These are phyloP conservation scores for Penicillium canescens DNA, from an alignment of 495 filamentous ascomycete genomes.

Conservation along the genomic window DNA sequence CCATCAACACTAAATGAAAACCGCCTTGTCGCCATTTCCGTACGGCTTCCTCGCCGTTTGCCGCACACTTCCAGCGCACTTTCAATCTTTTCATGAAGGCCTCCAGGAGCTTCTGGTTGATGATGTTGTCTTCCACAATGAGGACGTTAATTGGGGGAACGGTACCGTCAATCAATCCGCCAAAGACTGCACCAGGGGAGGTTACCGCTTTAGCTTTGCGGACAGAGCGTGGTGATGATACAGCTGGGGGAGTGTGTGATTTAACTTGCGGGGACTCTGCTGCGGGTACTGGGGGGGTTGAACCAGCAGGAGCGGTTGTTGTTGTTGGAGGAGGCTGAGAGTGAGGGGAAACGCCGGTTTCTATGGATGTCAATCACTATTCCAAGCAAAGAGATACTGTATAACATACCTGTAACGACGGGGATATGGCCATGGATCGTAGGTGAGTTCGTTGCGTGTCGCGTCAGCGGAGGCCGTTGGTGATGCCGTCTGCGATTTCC, in stretches of 20 bases:
- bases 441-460: conserved; percentile 82
- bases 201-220: conserved; percentile 48
- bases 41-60: conserved; percentile 91
- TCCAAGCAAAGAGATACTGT: background rate
- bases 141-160: conserved; percentile 97
- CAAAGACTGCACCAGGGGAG: conserved; percentile 38
- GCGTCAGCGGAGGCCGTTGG: conserved; percentile 45
- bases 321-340: conserved; percentile 17
- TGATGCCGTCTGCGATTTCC: conserved; percentile 56
- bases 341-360: conserved; percentile 26
- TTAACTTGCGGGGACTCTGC: conserved; percentile 40
- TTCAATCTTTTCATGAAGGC: conserved; percentile 96
- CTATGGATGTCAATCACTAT: conserved; percentile 27
- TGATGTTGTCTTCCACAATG: conserved; percentile 98
- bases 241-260: conserved; percentile 36
- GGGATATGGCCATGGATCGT: conserved; percentile 54
- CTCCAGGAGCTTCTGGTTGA: conserved; percentile 90
- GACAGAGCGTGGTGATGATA: conserved; percentile 39
- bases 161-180: conserved; percentile 74
- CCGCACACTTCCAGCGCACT: conserved; percentile 96
- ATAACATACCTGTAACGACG: conserved; percentile 29
- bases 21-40: conserved; percentile 90
- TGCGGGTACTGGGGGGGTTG: conserved; percentile 38
- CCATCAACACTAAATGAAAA: conserved; percentile 98
- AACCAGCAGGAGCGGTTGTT: conserved; percentile 28